These are phyloP conservation scores for Fusarium subglutinans DNA, from an alignment of 2,329 filamentous ascomycete genomes.

Conservation along the genomic window DNA sequence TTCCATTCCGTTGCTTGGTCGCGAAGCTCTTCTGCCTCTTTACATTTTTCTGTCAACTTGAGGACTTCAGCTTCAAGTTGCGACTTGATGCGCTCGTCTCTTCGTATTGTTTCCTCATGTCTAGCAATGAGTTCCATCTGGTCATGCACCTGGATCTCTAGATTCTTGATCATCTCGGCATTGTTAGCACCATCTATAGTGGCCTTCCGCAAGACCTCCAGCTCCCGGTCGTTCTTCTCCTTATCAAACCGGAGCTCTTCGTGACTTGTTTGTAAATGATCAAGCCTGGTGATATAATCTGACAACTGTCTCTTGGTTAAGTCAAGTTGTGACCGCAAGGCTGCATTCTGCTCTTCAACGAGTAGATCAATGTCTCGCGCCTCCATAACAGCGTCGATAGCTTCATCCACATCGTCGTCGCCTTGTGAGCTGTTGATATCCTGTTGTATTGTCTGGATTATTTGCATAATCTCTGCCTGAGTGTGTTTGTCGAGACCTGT, in stretches of 20 bases:
- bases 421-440: constrained; percentile 49
- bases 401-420: constrained; percentile 52
- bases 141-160: constrained; percentile 68
- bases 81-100: constrained; percentile 50
- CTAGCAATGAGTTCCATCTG: constrained; percentile 75
- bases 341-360: constrained; percentile 64
- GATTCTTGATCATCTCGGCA: constrained; percentile 60
- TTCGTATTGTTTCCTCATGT: constrained; percentile 66
- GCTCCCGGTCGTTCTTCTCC: constrained; percentile 64
- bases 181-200: constrained; percentile 62
- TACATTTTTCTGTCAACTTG: constrained; percentile 56
- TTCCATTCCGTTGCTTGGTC: constrained; percentile 70
- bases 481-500: constrained; percentile 53
- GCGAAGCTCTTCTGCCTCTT: constrained; percentile 61
- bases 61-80: constrained; percentile 67
- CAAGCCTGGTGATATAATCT: constrained; percentile 67
- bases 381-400: constrained; percentile 52
- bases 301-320: constrained; percentile 65
- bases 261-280: constrained; percentile 68
- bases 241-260: constrained; percentile 73
- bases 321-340: constrained; percentile 61
- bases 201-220: constrained; percentile 60
- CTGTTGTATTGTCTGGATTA: constrained; percentile 54
- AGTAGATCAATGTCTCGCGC: constrained; percentile 64
- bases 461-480: constrained; percentile 57